Percentiles rank a stretch among this genome's conserved stretches.
Conservation (phyloP, 2,329 filamentous ascomycete genomes). For the Penicillium sp. region DNA sequence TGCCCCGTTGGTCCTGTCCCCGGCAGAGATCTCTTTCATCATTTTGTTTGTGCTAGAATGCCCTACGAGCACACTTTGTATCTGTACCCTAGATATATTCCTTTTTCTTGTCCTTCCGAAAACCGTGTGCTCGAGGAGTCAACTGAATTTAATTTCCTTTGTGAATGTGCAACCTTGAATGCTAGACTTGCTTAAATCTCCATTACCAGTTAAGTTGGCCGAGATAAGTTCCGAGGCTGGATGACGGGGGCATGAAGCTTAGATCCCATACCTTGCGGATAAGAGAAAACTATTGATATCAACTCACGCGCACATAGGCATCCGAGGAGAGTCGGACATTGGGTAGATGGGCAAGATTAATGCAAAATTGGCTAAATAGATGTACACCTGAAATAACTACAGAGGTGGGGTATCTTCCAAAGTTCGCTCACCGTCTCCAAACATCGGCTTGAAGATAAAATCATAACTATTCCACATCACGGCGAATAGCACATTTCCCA, state of each 20-base stretch:
- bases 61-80: constrained; percentile 37
- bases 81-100: constrained; percentile 45
- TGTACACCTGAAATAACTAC: neutral
- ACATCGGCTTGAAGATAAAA: constrained; percentile 60
- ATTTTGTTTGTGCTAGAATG: constrained; percentile 40
- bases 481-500: constrained; percentile 55
- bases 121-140: constrained; percentile 39
- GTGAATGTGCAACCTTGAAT: constrained; percentile 20
- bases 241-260: neutral
- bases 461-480: constrained; percentile 67
- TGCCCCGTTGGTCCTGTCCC: constrained; percentile 24
- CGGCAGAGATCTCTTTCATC: constrained; percentile 25
- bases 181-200: neutral
- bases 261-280: neutral
- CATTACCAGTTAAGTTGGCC: no score
- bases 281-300: no score
- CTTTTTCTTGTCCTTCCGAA: constrained; percentile 38
- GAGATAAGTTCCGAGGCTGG: neutral
- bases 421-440: constrained; percentile 83
- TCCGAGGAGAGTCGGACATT: neutral
- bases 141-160: constrained; percentile 41
- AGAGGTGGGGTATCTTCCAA: constrained; percentile 26
- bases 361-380: neutral
- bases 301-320: neutral
- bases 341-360: neutral